Evolutionary conservation across 176 grass and related monocot species (phyloP), one percentile per base, ranked within the genome.

Genomic region (Oryza glaberrima): DNA sequence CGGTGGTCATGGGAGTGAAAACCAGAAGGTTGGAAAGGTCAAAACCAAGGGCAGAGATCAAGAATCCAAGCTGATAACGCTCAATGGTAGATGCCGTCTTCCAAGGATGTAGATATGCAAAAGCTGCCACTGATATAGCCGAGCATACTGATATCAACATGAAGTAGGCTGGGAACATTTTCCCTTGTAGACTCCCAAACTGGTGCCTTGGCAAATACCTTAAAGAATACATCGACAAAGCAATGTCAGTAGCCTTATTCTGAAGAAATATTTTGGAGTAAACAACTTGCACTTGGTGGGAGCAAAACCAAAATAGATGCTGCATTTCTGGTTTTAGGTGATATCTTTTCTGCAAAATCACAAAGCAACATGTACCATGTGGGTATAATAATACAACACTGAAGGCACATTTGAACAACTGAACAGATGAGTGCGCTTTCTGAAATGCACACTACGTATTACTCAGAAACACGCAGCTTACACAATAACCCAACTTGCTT

Each of bases 11-110:
- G 40, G 95, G 95, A 0, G 91, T 93, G 89, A 98, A 92, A 35
- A 98, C 93, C 17, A 98, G 65, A 68, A 95, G 87, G 75, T 98
- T 98, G 77, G 93, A 95, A 47, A 98, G 87, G 81, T 95, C 70
- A 32, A 91, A 98, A 10, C 86, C 89, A 60, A 98, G 93, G 12
- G 89, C 87, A 0, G 77, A 48, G 10, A 90, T 75, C 34, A 98
- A 91, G 77, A 95, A 98, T 1, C 89, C 93, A 11, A 95, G 91
- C 77, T 94, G 93, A 75, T 98, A 94, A 10, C 77, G 38, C 43
- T 95, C 89, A 3, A 90, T 67, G 9, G 84, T 83, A 12, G 89
- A 90, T 13, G 93, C 85, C 26, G 85, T 87, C 70, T 88, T 95
- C 96, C 96, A 95, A 4, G 91, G 95, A 52, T 98, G 89, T 28